These are phyloP conservation scores for Luffa acutangula DNA, from an alignment of 306 rosid genomes.

Conservation along the genomic window DNA sequence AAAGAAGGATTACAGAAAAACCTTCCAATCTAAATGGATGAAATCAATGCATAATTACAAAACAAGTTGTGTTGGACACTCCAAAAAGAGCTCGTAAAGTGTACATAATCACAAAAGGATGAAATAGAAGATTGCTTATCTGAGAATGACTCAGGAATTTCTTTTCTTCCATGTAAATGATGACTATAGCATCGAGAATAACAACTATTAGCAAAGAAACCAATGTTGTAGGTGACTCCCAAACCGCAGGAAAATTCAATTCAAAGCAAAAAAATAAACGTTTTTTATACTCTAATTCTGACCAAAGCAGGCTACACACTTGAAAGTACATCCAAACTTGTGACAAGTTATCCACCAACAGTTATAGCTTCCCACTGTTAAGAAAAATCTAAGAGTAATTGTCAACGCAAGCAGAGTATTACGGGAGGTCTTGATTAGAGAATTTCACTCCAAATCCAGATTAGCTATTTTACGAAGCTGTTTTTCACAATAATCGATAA, in stretches of 20 bases:
- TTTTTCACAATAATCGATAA: background rate
- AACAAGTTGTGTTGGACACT: no score
- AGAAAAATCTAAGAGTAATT: background rate
- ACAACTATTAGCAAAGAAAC: background rate
- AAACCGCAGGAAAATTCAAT: background rate
- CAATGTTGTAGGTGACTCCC: background rate
- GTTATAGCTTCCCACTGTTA: background rate
- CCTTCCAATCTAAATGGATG: no score
- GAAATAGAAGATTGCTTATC: no score
- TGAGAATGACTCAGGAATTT: no score
- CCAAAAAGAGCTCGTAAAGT: no score
- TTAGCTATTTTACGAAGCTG: background rate
- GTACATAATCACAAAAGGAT: no score
- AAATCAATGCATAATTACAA: no score
- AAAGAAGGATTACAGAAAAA: no score
- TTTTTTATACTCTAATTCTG: background rate
- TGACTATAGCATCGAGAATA: background rate
- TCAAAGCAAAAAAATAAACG: background rate
- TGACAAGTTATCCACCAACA: background rate
- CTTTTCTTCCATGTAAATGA: no score
- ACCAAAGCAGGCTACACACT: background rate
- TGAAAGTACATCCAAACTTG: background rate
- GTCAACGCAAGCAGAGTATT: background rate
- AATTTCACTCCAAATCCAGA: background rate
- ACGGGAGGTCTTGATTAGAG: no score